Base-by-base conservation (phyloP, 164 flowering plant species). In the Umbilicus rupestris region DNA sequence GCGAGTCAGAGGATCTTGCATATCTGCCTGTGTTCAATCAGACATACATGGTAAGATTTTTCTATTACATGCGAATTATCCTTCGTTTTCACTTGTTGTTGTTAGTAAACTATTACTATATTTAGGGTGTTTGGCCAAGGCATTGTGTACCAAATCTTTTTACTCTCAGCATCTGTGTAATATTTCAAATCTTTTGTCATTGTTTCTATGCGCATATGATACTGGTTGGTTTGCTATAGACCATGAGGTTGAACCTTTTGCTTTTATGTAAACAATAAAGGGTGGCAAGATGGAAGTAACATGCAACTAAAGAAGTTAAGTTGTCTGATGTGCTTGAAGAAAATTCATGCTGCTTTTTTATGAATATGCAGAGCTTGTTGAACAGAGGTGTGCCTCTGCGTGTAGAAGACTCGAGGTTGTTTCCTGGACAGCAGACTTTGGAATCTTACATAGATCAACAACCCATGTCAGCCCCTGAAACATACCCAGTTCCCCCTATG, bases 1-100 rank as follows among this genome's bases (percentile, higher is more conserved):
- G 93, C 0, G 83, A 84, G 80, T 83, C 93, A 8, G 81, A 81
- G 37, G 94, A 89, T 35, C 88, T 92, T 57, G 85, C 74, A 0
- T 88, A 88, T 78, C 73, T 92, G 69, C 96, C 96, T 3, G 96
- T 87, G 20, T 92, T 87, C 74, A 86, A 71, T 24, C 96, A 88
- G 68, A 90, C 89, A 63, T 84, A 87, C 71, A 70, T 74, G 93
- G 96, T 90, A 66, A 75, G 66, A 45, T 5, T 55, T 31, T 39
- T 39, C 33, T 39, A 42, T 50, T 31, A 3, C 46, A 31, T 22
- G 10, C 45, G 14, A n/a, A 4, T 57, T 52, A 12, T 55, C 15
- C 8, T 58, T 29, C 6, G 29, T n/a, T 5, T 29, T 39, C 20
- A 20, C 45, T 63, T 28, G 29, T 29, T 28, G 29, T 29, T 22